phyloP scores from a whole-genome alignment of 495 filamentous ascomycete genomes.

The Xylaria castorea region DNA sequence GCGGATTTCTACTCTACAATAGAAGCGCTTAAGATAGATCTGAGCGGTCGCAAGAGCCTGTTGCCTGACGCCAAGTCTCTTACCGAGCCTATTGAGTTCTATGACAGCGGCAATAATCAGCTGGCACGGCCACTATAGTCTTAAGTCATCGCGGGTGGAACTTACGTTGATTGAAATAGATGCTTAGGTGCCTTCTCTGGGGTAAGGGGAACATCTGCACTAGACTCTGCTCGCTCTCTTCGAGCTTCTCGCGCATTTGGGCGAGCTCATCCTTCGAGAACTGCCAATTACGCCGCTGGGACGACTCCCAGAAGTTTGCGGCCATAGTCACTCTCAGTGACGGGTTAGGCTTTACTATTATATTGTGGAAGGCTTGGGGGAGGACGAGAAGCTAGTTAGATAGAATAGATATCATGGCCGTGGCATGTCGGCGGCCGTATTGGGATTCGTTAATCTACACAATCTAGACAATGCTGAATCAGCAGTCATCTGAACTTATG shows the following conservation, averaged over 20 bases:
- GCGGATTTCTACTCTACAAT: conserved; percentile 87
- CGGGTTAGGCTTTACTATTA: background rate
- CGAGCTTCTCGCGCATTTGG: conserved; percentile 72
- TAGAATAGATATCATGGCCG: conserved; percentile 16
- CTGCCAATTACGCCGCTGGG: conserved; percentile 87
- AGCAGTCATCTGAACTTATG: background rate
- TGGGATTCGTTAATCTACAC: background rate
- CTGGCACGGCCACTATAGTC: background rate
- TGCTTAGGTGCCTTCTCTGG: conserved; percentile 80
- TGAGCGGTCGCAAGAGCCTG: conserved; percentile 95
- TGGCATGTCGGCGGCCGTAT: conserved; percentile 3
- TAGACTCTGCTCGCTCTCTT: conserved; percentile 71
- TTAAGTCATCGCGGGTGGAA: conserved; percentile 3
- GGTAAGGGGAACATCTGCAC: conserved; percentile 83
- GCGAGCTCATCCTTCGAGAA: conserved; percentile 81
- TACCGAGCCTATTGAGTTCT: conserved; percentile 84
- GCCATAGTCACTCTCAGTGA: conserved; percentile 66
- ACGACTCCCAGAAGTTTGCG: conserved; percentile 96
- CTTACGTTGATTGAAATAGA: conserved; percentile 90
- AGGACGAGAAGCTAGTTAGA: background rate
- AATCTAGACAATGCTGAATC: conserved; percentile 8
- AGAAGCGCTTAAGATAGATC: conserved; percentile 92
- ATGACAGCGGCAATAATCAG: conserved; percentile 19
- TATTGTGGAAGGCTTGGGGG: conserved; percentile 20
- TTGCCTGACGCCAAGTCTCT: conserved; percentile 81